Evolutionary conservation across 176 grass and related monocot species (phyloP).

Genomic region (Alopecurus myosuroides): DNA sequence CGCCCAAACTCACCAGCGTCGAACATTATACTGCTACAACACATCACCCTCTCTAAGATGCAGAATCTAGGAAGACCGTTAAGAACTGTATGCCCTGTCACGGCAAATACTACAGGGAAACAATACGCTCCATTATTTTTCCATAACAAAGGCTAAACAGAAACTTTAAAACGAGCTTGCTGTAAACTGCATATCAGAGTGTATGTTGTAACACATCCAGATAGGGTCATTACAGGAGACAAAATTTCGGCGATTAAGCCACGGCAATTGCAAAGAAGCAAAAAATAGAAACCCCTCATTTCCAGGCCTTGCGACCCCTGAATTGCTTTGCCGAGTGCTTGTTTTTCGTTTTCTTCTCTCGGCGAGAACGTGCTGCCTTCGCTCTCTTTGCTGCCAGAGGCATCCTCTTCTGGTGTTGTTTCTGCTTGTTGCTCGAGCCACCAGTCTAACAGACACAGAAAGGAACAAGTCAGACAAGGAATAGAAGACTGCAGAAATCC

Average conservation of each 20-base stretch:
- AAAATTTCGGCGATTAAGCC: slow-evolving; percentile 26
- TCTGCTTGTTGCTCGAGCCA: slow-evolving; percentile 77
- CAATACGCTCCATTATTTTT: background rate
- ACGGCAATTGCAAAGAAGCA: background rate
- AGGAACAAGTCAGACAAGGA: background rate
- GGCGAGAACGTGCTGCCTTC: slow-evolving; percentile 62
- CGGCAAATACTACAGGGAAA: background rate
- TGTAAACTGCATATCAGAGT: background rate
- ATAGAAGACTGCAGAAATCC: background rate
- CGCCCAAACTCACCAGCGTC: no score
- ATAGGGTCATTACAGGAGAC: background rate
- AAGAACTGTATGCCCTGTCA: no score
- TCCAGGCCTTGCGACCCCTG: slow-evolving; percentile 80
- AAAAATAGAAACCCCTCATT: slow-evolving; percentile 25
- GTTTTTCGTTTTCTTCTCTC: slow-evolving; percentile 49
- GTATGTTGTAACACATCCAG: background rate
- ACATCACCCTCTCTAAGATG: no score
- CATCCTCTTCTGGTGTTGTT: slow-evolving; percentile 83
- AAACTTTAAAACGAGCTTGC: background rate
- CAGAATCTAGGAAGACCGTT: no score
- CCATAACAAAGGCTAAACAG: background rate
- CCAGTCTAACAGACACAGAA: slow-evolving; percentile 41
- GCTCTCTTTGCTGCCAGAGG: slow-evolving; percentile 63
- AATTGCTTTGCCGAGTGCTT: slow-evolving; percentile 67
- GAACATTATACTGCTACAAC: no score